Percentiles rank a stretch among this genome's conserved stretches.
Evolutionary conservation across 169 alveolate species (phyloP).

Genomic region (Eimeria acervulina): DNA sequence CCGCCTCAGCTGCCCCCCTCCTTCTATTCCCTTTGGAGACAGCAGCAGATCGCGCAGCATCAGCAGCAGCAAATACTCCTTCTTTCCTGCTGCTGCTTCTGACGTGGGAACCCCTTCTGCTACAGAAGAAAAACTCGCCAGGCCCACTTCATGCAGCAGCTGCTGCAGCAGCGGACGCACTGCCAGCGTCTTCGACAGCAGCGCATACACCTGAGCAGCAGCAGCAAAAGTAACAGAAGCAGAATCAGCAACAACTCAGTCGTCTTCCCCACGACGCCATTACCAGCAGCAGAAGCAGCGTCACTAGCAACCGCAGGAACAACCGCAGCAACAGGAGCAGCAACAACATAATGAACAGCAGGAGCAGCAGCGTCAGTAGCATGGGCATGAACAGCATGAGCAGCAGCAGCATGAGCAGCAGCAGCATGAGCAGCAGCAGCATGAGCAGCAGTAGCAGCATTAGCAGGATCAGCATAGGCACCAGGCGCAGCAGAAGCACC

Average conservation of each 20-base stretch:
- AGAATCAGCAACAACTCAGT: no score
- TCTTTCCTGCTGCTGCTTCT: background rate
- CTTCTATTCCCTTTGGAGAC: slow-evolving; percentile 36
- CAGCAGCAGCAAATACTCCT: slow-evolving; percentile 51
- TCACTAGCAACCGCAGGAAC: no score
- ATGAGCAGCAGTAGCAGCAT: background rate
- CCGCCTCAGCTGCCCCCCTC: slow-evolving; percentile 44
- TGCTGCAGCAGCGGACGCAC: slow-evolving; percentile 46
- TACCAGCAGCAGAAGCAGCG: no score
- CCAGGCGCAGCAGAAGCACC: background rate
- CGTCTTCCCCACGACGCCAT: no score
- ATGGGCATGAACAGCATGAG: background rate
- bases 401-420: background rate
- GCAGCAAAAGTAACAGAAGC: background rate
- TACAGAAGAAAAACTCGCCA: background rate
- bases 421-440: background rate
- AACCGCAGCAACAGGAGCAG: background rate
- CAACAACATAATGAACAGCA: background rate
- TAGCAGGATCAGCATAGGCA: background rate
- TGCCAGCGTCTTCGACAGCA: slow-evolving; percentile 67
- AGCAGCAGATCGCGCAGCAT: slow-evolving; percentile 57
- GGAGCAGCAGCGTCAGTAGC: background rate
- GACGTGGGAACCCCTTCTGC: background rate
- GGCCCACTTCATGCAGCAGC: slow-evolving; percentile 40
- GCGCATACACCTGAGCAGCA: slow-evolving; percentile 69